Conservation (phyloP, 140 eudicot species). For the Flaveria floridana region DNA sequence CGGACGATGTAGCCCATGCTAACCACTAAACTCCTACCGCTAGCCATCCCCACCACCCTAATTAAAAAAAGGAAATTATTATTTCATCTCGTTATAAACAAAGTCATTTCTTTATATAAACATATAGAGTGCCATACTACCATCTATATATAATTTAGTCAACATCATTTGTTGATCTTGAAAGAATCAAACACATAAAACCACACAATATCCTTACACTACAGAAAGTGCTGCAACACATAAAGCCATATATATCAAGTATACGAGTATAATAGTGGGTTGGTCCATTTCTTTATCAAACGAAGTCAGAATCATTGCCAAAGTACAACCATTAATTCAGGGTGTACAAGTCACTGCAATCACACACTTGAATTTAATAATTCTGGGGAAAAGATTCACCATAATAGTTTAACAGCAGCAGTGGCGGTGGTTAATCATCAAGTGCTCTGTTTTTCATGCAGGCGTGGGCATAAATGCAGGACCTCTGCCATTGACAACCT, state of each 20-base stretch:
- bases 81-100: background rate
- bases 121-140: background rate
- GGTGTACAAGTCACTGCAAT: conserved; percentile 22
- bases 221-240: conserved; percentile 24
- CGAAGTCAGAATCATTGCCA: conserved; percentile 14
- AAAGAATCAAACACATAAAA: conserved; percentile 30
- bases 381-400: conserved; percentile 29
- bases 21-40: no score
- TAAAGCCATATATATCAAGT: conserved; percentile 29
- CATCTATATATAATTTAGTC: background rate
- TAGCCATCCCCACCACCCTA: no score
- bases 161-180: conserved; percentile 4
- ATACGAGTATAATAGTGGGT: conserved; percentile 15
- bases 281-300: conserved; percentile 31
- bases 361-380: conserved; percentile 14
- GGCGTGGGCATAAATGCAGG: conserved; percentile 81
- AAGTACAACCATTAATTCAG: conserved; percentile 15
- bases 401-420: conserved; percentile 42
- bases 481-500: conserved; percentile 39
- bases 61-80: no score
- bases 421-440: conserved; percentile 88
- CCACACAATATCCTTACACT: conserved; percentile 28
- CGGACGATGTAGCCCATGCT: no score
- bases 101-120: background rate
- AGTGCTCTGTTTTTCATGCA: conserved; percentile 79